phyloP scores from a whole-genome alignment of 2,329 filamentous ascomycete species.

The Aspergillus sp. region DNA sequence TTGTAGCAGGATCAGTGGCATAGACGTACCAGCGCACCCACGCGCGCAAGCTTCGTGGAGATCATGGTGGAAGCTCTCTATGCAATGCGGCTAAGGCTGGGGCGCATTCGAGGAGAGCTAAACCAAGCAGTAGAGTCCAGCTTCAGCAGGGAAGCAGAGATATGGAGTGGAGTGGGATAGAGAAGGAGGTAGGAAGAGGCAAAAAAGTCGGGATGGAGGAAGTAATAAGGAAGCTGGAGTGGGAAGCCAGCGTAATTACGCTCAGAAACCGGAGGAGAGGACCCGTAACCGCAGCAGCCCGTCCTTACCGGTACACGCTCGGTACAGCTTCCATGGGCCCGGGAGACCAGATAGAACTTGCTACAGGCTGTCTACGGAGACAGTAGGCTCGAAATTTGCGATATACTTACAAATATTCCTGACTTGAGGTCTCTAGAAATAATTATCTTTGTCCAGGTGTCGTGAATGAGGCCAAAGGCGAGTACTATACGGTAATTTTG shows the following conservation, averaged over 20 bases:
- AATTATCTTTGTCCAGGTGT: too few species aligned
- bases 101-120: constrained; percentile 31
- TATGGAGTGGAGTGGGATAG: constrained; percentile 25
- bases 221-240: constrained; percentile 30
- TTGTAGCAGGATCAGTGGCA: constrained; percentile 6
- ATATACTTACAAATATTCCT: too few species aligned
- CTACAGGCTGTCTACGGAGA: too few species aligned
- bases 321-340: constrained; percentile 9
- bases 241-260: constrained; percentile 18
- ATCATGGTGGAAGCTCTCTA: constrained; percentile 39
- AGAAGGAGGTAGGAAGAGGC: constrained; percentile 26
- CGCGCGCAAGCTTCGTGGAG: constrained; percentile 38
- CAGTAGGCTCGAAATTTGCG: too few species aligned
- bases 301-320: constrained; percentile 22
- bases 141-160: constrained; percentile 24
- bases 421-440: too few species aligned
- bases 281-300: constrained; percentile 31
- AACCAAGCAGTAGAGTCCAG: constrained; percentile 24
- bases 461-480: too few species aligned
- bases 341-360: constrained; percentile 25
- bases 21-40: constrained; percentile 38
- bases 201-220: constrained; percentile 24
- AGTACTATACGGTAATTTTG: too few species aligned
- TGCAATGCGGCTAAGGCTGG: constrained; percentile 25
- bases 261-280: constrained; percentile 27